Conservation (phyloP, 73 alveolate genomes). For the Tetrahymena borealis region DNA sequence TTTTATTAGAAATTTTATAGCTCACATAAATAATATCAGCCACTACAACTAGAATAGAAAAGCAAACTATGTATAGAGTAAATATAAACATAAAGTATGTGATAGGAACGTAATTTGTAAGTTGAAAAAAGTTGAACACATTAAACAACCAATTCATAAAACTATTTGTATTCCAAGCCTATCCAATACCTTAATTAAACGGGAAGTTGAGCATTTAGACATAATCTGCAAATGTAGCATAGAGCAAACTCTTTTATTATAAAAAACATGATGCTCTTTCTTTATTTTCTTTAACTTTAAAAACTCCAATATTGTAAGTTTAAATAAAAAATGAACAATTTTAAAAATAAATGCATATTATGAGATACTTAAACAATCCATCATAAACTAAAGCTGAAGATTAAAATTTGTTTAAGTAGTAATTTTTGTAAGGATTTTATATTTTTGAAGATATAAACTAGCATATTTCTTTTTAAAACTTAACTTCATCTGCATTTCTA, state of each 20-base stretch:
- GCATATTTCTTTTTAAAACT: too few species aligned
- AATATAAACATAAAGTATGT: background rate
- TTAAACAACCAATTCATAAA: background rate
- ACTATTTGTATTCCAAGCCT: background rate
- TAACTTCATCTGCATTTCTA: too few species aligned
- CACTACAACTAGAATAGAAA: background rate
- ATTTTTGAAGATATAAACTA: too few species aligned
- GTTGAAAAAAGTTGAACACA: background rate
- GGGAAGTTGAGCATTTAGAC: background rate
- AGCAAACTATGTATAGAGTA: background rate
- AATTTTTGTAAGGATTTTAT: too few species aligned
- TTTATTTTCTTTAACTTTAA: background rate
- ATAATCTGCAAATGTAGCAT: background rate
- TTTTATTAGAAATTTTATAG: background rate
- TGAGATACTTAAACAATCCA: too few species aligned
- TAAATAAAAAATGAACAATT: too few species aligned
- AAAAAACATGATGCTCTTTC: background rate
- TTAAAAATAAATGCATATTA: too few species aligned
- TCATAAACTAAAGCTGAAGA: too few species aligned
- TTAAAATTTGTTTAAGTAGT: too few species aligned
- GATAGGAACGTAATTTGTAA: background rate
- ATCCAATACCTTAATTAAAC: background rate
- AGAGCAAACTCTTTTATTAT: background rate
- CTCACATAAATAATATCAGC: background rate
- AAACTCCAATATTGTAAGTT: background rate